Evolutionary conservation across 2,329 filamentous ascomycete genomes (phyloP), one percentile per base, ranked within the genome.

Genomic region (Furcasterigmium furcatum): DNA sequence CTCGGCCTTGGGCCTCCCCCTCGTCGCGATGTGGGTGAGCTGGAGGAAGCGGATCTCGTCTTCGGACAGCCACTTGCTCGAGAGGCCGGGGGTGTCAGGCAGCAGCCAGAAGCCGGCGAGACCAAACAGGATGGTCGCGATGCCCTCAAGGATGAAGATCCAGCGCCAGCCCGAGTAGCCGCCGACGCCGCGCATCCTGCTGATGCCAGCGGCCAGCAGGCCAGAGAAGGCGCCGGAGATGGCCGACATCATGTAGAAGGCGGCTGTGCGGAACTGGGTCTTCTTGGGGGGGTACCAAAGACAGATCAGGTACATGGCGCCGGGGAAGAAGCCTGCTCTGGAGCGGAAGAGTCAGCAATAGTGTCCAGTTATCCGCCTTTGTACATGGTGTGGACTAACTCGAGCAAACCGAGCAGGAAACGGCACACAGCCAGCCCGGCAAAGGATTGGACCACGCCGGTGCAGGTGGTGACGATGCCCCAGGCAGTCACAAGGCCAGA

Each of bases 401-500:
- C 61, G 21, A 59, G 63, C 5, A 60, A 42, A 20, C 61, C 61
- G 2, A 65, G 54, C 5, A 65, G 49, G 3, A 63, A 49, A 9
- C 62, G 54, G 7, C 51, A 41, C 4, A 47, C 52, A 9, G 59
- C 34, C 5, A 62, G 51, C 4, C 56, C 52, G 14, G 44, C 57
- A 42, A 57, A 60, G 46, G 56, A 57, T 2, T 52, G 39, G 7
- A 59, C 58, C 14, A 63, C 22, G 9, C 54, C 54, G 7, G 51
- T 52, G 6, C 51, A 55, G 56, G 54, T n/a, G n/a, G 57, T 54
- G 42, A 53, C 47, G 10, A 58, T 34, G 25, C 54, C 56, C 57
- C 57, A 73, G 9, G 73, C 58, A 9, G 80, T 59, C 72, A 87
- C 85, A 50, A 87, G 85, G n/a, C n/a, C n/a, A n/a, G n/a, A n/a